Evolutionary conservation across 2,329 filamentous ascomycete species (phyloP), one percentile per base, ranked within the genome.

Genomic region (Sporothrix euskadiensis): DNA sequence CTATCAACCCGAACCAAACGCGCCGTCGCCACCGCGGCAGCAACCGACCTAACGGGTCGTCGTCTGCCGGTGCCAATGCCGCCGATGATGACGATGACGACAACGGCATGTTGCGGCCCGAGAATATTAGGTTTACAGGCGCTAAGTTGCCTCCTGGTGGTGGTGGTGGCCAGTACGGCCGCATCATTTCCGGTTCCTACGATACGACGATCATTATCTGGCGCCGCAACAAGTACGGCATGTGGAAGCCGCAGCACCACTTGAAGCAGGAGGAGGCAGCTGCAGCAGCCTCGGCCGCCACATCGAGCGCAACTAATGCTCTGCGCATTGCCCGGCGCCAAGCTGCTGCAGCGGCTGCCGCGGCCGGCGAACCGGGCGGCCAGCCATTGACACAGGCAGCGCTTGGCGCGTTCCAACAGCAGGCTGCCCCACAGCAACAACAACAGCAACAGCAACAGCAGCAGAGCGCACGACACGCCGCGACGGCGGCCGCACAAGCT

Each of bases 101-200:
- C 74, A 88, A 92, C 12, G 94, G 93, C 1, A 94, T 93, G 75
- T 88, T 88, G 52, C 87, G 90, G 61, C 93, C 93, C 0, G 88
- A 91, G 70, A 90, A 96, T 75, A 90, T 97, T 61, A 90, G 90
- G 73, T 92, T 93, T 0, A 89, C 93, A 69, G 94, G 94, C 0
- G 93, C 94, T 19, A 96, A 93, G 79, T 86, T 98, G 2, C 95
- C 95, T 0, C 94, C 95, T 0, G 95, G 95, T 14, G 94, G 95
- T 32, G 95, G 95, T 54, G 94, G 95, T 35, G 93, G 93, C 78
- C 90, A 88, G 77, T 98, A 95, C 84, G 94, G 92, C 10, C 91
- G 94, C n/a, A 99, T 99, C 74, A 94, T 99, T 3, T 98, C 94
- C 7, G 96, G 96, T 2, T 97, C 94, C 0, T 99, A 99, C 78